Percentiles rank a stretch among this genome's conserved stretches.
Conservation (phyloP, 495 filamentous ascomycete genomes). For the Symbiotaphrina buchneri region DNA sequence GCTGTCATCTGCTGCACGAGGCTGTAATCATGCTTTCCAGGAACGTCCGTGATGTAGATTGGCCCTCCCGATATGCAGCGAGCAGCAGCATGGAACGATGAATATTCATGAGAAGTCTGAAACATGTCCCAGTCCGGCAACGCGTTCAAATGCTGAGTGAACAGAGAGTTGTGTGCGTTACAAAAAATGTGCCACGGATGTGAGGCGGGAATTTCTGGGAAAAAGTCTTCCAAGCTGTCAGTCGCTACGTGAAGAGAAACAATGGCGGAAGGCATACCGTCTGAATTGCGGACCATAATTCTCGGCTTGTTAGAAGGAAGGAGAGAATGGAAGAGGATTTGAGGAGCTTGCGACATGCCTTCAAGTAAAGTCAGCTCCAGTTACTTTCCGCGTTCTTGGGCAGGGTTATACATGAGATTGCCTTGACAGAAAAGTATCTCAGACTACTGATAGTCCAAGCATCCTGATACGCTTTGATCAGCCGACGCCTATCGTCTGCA, state of each 20-base stretch:
- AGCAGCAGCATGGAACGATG: constrained; percentile 69
- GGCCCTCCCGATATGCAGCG: constrained; percentile 80
- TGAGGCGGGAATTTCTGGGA: constrained; percentile 49
- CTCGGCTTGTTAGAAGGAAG: constrained; percentile 47
- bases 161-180: constrained; percentile 77
- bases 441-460: constrained; percentile 64
- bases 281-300: constrained; percentile 62
- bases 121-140: constrained; percentile 99
- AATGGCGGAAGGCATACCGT: constrained; percentile 28
- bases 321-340: constrained; percentile 65
- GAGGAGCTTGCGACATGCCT: constrained; percentile 65
- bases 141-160: constrained; percentile 52
- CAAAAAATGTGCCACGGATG: constrained; percentile 91
- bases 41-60: constrained; percentile 79
- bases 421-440: constrained; percentile 49
- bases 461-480: constrained; percentile 59
- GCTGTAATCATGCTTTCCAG: constrained; percentile 51
- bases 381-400: no score
- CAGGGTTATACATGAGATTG: constrained; percentile 41
- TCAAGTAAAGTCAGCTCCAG: not conserved
- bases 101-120: constrained; percentile 61
- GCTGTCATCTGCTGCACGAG: constrained; percentile 62
- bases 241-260: not conserved
- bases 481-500: constrained; percentile 37
- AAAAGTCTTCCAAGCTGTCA: constrained; percentile 33